Evolutionary conservation across 768 basidiomycete species (phyloP), one percentile per base, ranked within the genome.

Genomic region (Dioszegia hungarica): DNA sequence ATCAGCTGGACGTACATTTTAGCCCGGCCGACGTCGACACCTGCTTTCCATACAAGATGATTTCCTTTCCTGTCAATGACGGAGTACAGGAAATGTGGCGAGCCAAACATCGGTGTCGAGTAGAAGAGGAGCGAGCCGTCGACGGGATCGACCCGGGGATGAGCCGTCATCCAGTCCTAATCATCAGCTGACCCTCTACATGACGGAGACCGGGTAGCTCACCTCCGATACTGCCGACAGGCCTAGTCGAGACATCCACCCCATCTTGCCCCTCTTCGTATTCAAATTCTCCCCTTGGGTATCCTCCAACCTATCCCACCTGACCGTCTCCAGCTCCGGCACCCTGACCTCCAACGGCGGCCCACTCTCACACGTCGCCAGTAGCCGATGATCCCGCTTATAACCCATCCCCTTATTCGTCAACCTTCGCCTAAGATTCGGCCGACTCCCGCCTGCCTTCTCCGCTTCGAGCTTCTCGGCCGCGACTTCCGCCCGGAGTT

Each of bases 101-200:
- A 62, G 27, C 66, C 66, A 40, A 75, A 75, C 73, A 75, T 75
- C 22, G 65, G 65, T 9, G 67, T 68, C n/a, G 71, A 68, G 50
- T 72, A 75, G 57, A 72, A 68, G 3, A 75, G 51, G 19, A 75
- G 48, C 17, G 69, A 67, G 1, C 73, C 73, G 37, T 72, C 71
- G 2, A 75, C 49, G 0, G 73, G 73, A 54, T 75, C 84, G 47
- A 95, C 86, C 59, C 84, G 85, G 8, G 94, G 93, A 77, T 98
- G 93, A n/a, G 77, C 80, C 1, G 87, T 80, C 59, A 91, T 80
- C 87, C 91, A 97, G 72, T 86, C 85, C 29, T 87, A 80, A 27
- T 64, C 87, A 86, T 0, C 81, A 60, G 58, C 56, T n/a, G n/a
- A 14, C 14, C 20, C 4, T 20, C 29, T 19, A 29, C 20, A 44